Base-by-base conservation (phyloP, 164 flowering plant genomes). In the Nelumbo lutea region DNA sequence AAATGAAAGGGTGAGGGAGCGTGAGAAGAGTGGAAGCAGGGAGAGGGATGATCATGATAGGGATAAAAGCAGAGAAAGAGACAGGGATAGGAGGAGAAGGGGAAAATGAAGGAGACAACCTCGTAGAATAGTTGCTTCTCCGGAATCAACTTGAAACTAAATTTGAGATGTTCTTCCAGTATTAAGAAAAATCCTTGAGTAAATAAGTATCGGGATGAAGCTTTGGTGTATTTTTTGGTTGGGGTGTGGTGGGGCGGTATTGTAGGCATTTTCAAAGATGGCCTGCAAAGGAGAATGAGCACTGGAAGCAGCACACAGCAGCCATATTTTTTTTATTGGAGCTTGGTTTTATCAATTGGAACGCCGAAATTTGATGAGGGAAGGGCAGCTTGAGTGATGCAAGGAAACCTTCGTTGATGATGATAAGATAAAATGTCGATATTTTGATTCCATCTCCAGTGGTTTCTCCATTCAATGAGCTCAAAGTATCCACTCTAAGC, bases 11-110 rank as follows among this genome's bases (percentile, higher is more conserved):
- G 79, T 73, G 65, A 71, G 79, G 71, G 88, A 80, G 39, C 80
- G 79, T 56, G 87, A 78, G 82, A 84, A 75, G 64, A 77, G 81
- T 62, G 83, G 86, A 72, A 81, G 86, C 74, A 83, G 89, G 68
- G 92, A 85, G 43, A 78, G 86, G 68, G 83, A 80, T 48, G 78
- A 78, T 63, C 64, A 74, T 59, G 88, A 84, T 46, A 73, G 81
- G 65, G 80, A 71, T 53, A 80, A 65, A 70, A 73, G 75, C 43
- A 73, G 75, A 67, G 80, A 74, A 15, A 73, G 79, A 65, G 83
- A 75, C 50, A 76, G 76, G 70, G 90, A 85, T 27, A 80, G 89
- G 70, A 83, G 87, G 73, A 82, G 85, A 76, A 76, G 87, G 46
- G 76, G 71, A 10, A 89, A 76, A 69, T 87, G 74, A 84, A 63